Percentiles rank a stretch among this genome's conserved stretches.
phyloP scores from a whole-genome alignment of 208 protist genomes.

The Leishmania amazonensis region DNA sequence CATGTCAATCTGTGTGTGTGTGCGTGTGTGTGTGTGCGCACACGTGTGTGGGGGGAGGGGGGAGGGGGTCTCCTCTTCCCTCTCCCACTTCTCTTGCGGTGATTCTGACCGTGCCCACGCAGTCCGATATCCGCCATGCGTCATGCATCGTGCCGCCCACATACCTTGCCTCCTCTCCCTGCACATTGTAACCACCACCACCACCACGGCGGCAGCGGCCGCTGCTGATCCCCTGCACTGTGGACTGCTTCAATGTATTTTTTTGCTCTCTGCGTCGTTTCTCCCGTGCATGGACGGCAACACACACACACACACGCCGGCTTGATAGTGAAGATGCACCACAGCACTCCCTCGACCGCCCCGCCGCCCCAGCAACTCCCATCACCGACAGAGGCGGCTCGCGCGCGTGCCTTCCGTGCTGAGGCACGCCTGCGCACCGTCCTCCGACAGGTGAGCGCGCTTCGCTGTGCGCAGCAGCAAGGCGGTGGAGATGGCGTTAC shows the following conservation, averaged over 20 bases:
- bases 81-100: neutral
- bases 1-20: neutral
- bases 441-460: slow-evolving; percentile 5
- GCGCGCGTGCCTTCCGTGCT: slow-evolving; percentile 1
- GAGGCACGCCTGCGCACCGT: slow-evolving; percentile 10
- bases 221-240: neutral
- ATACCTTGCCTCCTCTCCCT: neutral
- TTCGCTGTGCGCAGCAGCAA: neutral
- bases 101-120: neutral
- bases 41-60: neutral
- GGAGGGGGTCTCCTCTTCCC: neutral
- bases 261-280: neutral
- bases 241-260: neutral
- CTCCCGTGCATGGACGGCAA: neutral
- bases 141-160: neutral
- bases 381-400: slow-evolving; percentile 1
- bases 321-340: neutral
- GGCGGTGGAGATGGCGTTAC: neutral
- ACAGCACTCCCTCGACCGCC: neutral
- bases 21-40: neutral
- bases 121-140: neutral
- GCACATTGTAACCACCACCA: neutral
- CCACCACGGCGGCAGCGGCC: neutral
- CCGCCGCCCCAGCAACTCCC: slow-evolving; percentile 4
- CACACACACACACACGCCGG: neutral